Conservation (phyloP, 1,284 basidiomycete genomes). For the Mrakiaceae sp. region DNA sequence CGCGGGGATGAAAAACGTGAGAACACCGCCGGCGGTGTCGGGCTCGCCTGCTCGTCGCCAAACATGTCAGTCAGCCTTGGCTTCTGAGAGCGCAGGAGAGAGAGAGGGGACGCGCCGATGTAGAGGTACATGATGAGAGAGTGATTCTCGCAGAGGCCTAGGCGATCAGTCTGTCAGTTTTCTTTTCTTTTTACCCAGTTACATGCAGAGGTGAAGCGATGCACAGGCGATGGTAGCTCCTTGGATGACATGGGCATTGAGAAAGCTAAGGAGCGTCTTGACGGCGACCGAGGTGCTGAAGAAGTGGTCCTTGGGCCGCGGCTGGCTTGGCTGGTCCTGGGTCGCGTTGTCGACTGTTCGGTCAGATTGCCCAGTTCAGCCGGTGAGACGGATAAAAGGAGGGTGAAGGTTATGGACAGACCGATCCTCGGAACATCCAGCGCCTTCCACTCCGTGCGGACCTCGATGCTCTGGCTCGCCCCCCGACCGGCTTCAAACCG, state of each 20-base stretch:
- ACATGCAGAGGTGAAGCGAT: conserved; percentile 25
- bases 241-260: conserved; percentile 71
- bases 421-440: conserved; percentile 40
- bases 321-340: conserved; percentile 28
- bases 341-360: not conserved
- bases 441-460: conserved; percentile 55
- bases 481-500: conserved; percentile 22
- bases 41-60: conserved; percentile 43
- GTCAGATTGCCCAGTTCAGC: not conserved
- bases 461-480: conserved; percentile 43
- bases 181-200: not conserved
- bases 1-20: conserved; percentile 74
- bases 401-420: not conserved
- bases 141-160: conserved; percentile 72
- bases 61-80: not conserved
- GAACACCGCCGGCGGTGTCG: conserved; percentile 66
- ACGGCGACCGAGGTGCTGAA: conserved; percentile 59
- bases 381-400: not conserved
- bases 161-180: conserved; percentile 2
- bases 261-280: conserved; percentile 67
- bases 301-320: conserved; percentile 45
- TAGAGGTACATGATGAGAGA: conserved; percentile 84
- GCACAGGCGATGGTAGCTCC: conserved; percentile 75
- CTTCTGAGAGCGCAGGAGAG: not conserved
- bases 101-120: conserved; percentile 41